These are phyloP conservation scores for Cutaneotrichosporon sp. DNA, from an alignment of 1,284 basidiomycete genomes.

Conservation along the genomic window DNA sequence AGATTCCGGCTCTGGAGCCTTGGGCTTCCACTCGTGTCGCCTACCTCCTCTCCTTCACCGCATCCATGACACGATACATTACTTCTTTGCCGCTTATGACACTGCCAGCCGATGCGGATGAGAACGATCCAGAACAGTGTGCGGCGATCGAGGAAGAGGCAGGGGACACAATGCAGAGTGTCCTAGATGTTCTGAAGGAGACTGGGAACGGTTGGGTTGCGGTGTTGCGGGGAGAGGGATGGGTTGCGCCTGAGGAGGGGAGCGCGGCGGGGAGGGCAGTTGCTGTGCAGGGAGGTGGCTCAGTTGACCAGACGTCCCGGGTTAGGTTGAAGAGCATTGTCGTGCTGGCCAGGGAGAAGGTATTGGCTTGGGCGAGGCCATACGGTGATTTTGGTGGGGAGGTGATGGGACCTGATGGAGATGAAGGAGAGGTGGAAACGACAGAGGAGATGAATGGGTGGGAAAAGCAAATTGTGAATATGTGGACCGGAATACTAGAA, in stretches of 20 bases:
- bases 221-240: slow-evolving; percentile 26
- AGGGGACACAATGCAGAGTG: slow-evolving; percentile 12
- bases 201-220: slow-evolving; percentile 31
- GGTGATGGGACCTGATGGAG: slow-evolving; percentile 10
- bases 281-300: not conserved
- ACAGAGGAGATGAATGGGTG: slow-evolving; percentile 9
- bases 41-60: slow-evolving; percentile 31
- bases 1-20: slow-evolving; percentile 27
- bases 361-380: slow-evolving; percentile 33
- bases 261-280: not conserved
- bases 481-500: slow-evolving; percentile 24
- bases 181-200: slow-evolving; percentile 22
- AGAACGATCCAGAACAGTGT: not conserved
- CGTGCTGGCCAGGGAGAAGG: slow-evolving; percentile 20
- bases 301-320: slow-evolving; percentile 25
- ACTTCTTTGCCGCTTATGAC: slow-evolving; percentile 22
- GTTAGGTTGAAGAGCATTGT: slow-evolving; percentile 32
- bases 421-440: slow-evolving; percentile 9
- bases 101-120: not conserved
- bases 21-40: slow-evolving; percentile 23
- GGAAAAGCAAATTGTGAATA: slow-evolving; percentile 19
- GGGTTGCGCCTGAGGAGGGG: slow-evolving; percentile 12
- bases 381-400: slow-evolving; percentile 33
- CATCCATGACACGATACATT: slow-evolving; percentile 20
- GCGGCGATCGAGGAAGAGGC: slow-evolving; percentile 12